Conservation (phyloP, 2,329 filamentous ascomycete genomes). For the Penicillium hordei region DNA sequence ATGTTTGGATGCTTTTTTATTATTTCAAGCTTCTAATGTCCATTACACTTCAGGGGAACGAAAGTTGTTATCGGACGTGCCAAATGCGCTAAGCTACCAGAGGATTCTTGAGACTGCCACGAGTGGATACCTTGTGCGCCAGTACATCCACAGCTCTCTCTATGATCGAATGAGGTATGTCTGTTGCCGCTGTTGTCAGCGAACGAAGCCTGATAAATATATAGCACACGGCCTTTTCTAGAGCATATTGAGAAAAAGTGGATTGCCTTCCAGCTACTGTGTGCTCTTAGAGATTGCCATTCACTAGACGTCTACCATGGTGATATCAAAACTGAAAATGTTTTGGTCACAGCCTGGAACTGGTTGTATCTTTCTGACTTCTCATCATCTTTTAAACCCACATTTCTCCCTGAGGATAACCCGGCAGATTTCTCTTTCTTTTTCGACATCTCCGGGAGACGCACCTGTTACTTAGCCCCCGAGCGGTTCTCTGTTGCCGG, state of each 20-base stretch:
- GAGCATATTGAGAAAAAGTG: slow-evolving; percentile 99
- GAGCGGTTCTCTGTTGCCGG: slow-evolving; percentile 80
- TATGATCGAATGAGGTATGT: slow-evolving; percentile 79
- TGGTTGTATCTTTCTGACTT: slow-evolving; percentile 99
- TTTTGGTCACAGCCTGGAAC: slow-evolving; percentile 97
- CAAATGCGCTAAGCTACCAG: slow-evolving; percentile 88
- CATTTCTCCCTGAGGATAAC: slow-evolving; percentile 91
- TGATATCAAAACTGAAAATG: slow-evolving; percentile 98
- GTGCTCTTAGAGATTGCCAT: slow-evolving; percentile 89
- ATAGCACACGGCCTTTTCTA: slow-evolving; percentile 87
- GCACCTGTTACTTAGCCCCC: slow-evolving; percentile 93
- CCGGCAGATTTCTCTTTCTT: slow-evolving; percentile 97
- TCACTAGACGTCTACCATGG: slow-evolving; percentile 87
- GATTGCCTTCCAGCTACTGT: slow-evolving; percentile 93
- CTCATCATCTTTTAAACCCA: slow-evolving; percentile 91
- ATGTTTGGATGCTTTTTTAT: slow-evolving; percentile 35
- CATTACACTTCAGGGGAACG: slow-evolving; percentile 64
- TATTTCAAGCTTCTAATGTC: slow-evolving; percentile 1
- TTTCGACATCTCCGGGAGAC: slow-evolving; percentile 86
- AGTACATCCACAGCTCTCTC: slow-evolving; percentile 93
- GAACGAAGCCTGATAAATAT: slow-evolving; percentile 26
- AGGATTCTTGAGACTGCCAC: slow-evolving; percentile 87
- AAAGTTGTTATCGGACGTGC: slow-evolving; percentile 73
- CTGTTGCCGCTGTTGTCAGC: neutral
- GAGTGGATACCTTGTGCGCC: slow-evolving; percentile 88